A percentile compares a stretch with the other conserved stretches of the same genome.
Evolutionary conservation across 345 rosid genomes (phyloP).

Genomic region (Citrus maxima): DNA sequence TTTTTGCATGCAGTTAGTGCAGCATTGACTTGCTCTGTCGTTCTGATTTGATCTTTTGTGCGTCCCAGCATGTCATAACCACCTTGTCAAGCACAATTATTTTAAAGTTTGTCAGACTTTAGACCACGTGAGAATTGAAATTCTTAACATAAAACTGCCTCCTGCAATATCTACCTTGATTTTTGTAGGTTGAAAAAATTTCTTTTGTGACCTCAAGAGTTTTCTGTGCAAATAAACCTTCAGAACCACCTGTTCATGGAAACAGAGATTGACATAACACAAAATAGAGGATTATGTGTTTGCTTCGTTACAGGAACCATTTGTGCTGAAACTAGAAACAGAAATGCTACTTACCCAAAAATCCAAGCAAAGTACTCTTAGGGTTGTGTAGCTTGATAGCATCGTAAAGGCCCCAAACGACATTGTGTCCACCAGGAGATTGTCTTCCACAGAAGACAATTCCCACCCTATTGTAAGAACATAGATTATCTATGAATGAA

Average conservation of each 20-base stretch:
- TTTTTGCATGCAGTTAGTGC: constrained; percentile 75
- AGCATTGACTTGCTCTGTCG: constrained; percentile 94
- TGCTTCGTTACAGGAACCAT: not conserved
- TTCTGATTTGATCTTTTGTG: constrained; percentile 95
- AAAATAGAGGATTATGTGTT: not conserved
- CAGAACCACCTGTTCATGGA: constrained; percentile 75
- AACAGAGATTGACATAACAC: not conserved
- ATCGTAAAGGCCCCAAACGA: constrained; percentile 80
- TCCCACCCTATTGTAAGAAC: constrained; percentile 64
- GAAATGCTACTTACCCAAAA: constrained; percentile 55
- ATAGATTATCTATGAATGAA: not conserved
- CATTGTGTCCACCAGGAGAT: constrained; percentile 98
- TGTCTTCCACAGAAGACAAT: constrained; percentile 94
- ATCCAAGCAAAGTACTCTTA: constrained; percentile 67
- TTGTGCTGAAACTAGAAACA: not conserved
- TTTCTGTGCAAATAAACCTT: constrained; percentile 94
- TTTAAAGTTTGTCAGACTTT: constrained; percentile 12
- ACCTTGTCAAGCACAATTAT: constrained; percentile 40
- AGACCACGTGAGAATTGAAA: constrained; percentile 11
- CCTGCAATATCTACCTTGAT: constrained; percentile 63
- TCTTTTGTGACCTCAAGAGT: constrained; percentile 85
- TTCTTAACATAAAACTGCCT: constrained; percentile 3
- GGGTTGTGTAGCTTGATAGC: constrained; percentile 89
- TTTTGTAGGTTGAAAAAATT: constrained; percentile 77
- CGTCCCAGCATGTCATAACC: constrained; percentile 97